Evolutionary conservation across 352 stramenopile genomes (phyloP).

Genomic region (Labyrinthula sp.): DNA sequence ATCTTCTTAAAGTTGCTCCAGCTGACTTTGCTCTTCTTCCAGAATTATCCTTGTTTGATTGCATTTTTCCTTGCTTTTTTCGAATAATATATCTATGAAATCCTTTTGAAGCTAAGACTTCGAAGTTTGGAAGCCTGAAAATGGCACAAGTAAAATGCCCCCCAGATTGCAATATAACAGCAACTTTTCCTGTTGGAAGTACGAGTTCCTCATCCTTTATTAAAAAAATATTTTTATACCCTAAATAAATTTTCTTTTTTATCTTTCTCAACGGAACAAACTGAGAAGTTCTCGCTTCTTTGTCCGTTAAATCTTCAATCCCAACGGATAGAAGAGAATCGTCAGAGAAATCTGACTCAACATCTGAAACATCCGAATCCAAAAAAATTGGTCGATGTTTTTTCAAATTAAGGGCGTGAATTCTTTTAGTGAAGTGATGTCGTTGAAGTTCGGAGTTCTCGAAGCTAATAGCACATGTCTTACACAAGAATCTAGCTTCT

Average conservation of each 20-base stretch:
- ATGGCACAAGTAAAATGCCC: conserved; percentile 23
- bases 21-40: conserved; percentile 20
- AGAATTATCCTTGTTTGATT: conserved; percentile 20
- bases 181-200: too few species aligned
- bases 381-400: too few species aligned
- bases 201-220: too few species aligned
- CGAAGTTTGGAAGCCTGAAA: not conserved
- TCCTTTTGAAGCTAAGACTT: conserved; percentile 12
- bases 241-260: too few species aligned
- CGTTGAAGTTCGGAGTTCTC: conserved; percentile 6
- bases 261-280: too few species aligned
- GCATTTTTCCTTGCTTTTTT: conserved; percentile 22
- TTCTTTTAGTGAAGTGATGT: conserved; percentile 20
- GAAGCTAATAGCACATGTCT: conserved; percentile 9
- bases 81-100: conserved; percentile 25
- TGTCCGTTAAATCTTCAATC: too few species aligned
- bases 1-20: conserved; percentile 7
- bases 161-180: conserved; percentile 10
- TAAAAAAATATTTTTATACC: too few species aligned
- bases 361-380: too few species aligned
- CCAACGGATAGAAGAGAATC: too few species aligned
- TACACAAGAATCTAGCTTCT: too few species aligned
- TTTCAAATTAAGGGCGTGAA: conserved; percentile 23
- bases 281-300: too few species aligned
- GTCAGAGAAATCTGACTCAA: too few species aligned